Base-by-base conservation (phyloP, 495 filamentous ascomycete species). In the Saxispiralis lemnorum region DNA sequence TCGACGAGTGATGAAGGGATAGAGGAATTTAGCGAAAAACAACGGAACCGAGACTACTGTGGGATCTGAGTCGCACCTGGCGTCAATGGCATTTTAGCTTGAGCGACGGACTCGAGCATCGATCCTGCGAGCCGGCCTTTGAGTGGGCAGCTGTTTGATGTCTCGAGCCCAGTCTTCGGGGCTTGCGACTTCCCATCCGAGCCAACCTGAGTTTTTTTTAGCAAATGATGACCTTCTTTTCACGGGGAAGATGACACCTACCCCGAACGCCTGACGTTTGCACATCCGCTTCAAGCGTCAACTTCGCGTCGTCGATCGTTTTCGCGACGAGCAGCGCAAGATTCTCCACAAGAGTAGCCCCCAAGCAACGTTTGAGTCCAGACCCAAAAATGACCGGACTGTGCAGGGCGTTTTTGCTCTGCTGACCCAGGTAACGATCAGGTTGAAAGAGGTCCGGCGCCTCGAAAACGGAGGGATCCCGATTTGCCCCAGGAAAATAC, bases 131-230 rank as follows among this genome's bases (percentile, higher is more conserved):
- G 15, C 18, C 4, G 47, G 47, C 7, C 21, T 9, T 35, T 50
- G 47, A 13, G 21, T 34, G 12, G 57, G 57, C 21, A 59, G 35
- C 35, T 59, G 57, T 34, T 59, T 59, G 45, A 59, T 52, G 24
- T 58, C 51, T 13, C 18, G 48, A 17, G 57, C 57, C 50, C 44
- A 56, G 0, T 43, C 39, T 17, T 58, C 53, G 5, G 51, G 43
- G 24, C 18, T 46, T n/a, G 43, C 20, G 10, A 12, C 31, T 20
- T 51, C 14, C 56, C 56, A 57, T 14, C 57, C 57, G 0, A 59
- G 41, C 56, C 56, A 59, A 2, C 24, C 24, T 28, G 24, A 28
- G 9, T 4, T 4, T 5, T n/a, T 5, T 28, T 28, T 28, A 28
- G 24, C 24, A 28, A 28, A 28, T 28, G 4, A 28, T 28, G 24